Base-by-base conservation (phyloP, 495 filamentous ascomycete species). In the Stereocaulon alpinum region DNA sequence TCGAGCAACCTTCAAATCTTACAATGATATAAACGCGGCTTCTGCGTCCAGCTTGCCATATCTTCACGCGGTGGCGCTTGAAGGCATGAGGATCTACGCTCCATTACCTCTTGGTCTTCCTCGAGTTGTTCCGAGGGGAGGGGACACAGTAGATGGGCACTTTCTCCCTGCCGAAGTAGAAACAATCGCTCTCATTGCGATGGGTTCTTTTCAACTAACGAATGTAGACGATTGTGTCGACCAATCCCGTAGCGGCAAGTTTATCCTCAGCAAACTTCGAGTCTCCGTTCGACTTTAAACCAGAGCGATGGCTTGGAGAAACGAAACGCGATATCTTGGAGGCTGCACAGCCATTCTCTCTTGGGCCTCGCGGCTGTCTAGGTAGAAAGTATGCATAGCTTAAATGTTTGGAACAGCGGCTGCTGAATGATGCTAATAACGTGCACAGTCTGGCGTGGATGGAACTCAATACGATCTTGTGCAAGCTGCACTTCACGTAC, bases 191-290 rank as follows among this genome's bases (percentile, higher is more conserved):
- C 30, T 29, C 11, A 6, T 29, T 37, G 34, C 34, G 12, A 37
- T 37, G 34, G 34, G 2, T 37, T 37, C 0, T 37, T 37, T 9
- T 37, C 3, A 12, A 37, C 34, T 37, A 12, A 37, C 34, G n/a
- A 47, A 10, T 67, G 59, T 64, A 74, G 70, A 73, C 69, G 5
- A 62, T 61, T 3, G 70, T 73, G 20, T 58, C 64, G 15, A 62
- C 67, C n/a, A 68, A 65, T 52, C 68, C 68, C 41, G 71, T 65
- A 15, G 72, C 73, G 12, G 65, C 72, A 3, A 70, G 67, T 44
- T 64, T 56, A 30, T 70, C 69, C 0, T 17, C 64, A 0, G 61
- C 64, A 3, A 52, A 54, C 47, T 65, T 71, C 27, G 34, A 56
- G 14, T 61, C 67, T 52, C 59, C 59, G 9, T 11, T 59, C 3